Percentiles rank a stretch among this genome's conserved stretches.
Evolutionary conservation across 164 flowering plant species (phyloP).

Genomic region (Macadamia integrifolia): DNA sequence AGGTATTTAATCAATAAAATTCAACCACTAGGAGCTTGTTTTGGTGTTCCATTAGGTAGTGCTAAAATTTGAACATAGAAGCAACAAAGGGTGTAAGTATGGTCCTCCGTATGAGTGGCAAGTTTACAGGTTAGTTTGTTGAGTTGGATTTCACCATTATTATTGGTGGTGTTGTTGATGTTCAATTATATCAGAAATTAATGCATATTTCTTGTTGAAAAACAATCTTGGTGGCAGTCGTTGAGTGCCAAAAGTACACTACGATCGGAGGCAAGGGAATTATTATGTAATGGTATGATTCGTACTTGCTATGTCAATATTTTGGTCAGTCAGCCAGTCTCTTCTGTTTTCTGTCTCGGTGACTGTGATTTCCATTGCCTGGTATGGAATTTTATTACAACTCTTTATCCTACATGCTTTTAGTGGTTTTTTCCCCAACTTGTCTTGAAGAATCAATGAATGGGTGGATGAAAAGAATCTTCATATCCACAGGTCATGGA

Average conservation of each 20-base stretch:
- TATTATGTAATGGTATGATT: constrained; percentile 76
- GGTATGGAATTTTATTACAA: no score
- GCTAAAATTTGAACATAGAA: constrained; percentile 80
- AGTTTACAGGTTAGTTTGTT: constrained; percentile 67
- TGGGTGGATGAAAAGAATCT: no score
- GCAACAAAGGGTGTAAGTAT: constrained; percentile 86
- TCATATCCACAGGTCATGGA: constrained; percentile 72
- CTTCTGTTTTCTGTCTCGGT: neutral
- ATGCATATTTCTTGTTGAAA: constrained; percentile 6
- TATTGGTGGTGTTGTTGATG: no score
- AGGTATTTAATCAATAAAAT: constrained; percentile 33
- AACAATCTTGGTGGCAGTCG: constrained; percentile 82
- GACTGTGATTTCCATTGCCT: neutral
- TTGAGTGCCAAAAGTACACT: constrained; percentile 86
- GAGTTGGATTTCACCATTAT: neutral
- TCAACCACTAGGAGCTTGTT: neutral
- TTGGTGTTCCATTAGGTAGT: constrained; percentile 50
- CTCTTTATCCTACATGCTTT: neutral
- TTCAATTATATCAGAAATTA: neutral
- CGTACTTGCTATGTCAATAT: neutral
- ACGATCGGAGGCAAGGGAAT: constrained; percentile 83
- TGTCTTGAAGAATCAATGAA: neutral
- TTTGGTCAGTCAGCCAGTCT: neutral
- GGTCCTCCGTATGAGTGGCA: constrained; percentile 98
- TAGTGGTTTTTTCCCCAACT: neutral